phyloP scores from a whole-genome alignment of 2,329 filamentous ascomycete species.

The Shiraia sp. region DNA sequence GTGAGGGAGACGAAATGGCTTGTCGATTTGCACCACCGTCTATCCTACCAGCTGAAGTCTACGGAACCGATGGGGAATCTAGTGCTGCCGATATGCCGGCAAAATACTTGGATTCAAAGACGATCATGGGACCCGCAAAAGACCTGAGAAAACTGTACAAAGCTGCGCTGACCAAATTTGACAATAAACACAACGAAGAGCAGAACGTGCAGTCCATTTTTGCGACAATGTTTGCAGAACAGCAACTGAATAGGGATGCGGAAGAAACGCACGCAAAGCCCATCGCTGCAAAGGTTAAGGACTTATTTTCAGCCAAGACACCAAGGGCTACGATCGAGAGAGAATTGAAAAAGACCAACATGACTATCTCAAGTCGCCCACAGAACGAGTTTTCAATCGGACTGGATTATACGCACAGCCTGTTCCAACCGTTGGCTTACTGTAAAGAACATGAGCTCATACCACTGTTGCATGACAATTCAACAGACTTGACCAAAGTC shows the following conservation, averaged over 20 bases:
- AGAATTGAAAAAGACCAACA: constrained; percentile 11
- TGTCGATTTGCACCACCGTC: constrained; percentile 59
- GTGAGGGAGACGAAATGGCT: constrained; percentile 54
- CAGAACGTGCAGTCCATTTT: constrained; percentile 51
- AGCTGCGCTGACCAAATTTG: constrained; percentile 45
- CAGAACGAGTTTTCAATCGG: constrained; percentile 57
- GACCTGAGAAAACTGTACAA: constrained; percentile 54
- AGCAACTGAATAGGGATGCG: constrained; percentile 55
- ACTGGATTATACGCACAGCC: constrained; percentile 55
- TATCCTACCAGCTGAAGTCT: constrained; percentile 53
- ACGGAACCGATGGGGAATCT: constrained; percentile 51
- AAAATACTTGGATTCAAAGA: constrained; percentile 54
- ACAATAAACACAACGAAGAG: constrained; percentile 33
- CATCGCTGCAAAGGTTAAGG: constrained; percentile 16
- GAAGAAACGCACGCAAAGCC: constrained; percentile 27
- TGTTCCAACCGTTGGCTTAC: constrained; percentile 47
- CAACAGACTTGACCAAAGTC: constrained; percentile 42
- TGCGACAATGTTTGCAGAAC: constrained; percentile 57
- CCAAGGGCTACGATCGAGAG: constrained; percentile 45
- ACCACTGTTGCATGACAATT: constrained; percentile 33
- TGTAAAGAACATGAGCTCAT: constrained; percentile 33
- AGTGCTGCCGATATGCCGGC: constrained; percentile 24
- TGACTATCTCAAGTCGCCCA: constrained; percentile 37
- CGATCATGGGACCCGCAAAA: constrained; percentile 55
- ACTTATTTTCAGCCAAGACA: constrained; percentile 21